A percentile compares a stretch with the other conserved stretches of the same genome.
Conservation (phyloP, 305 asterid species). For the Plantago lanceolata region DNA sequence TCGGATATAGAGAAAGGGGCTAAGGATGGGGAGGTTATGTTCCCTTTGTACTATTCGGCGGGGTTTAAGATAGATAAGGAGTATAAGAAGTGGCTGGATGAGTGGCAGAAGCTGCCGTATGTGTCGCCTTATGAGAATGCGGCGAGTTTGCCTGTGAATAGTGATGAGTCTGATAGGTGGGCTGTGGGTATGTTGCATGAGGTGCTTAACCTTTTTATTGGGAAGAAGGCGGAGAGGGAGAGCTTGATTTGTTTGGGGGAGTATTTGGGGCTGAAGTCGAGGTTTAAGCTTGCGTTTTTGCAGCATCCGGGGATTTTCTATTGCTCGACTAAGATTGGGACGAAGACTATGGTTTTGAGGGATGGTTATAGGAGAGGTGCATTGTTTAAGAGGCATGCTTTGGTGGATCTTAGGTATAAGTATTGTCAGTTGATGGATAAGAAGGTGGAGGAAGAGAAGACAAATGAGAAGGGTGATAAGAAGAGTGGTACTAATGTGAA, state of each 20-base stretch:
- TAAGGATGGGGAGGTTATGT: constrained; percentile 34
- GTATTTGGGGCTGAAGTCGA: constrained; percentile 69
- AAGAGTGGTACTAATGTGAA: constrained; percentile 17
- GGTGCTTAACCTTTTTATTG: constrained; percentile 66
- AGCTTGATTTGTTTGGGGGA: constrained; percentile 62
- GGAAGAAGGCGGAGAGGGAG: constrained; percentile 77
- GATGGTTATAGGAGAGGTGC: constrained; percentile 73
- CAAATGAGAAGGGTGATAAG: constrained; percentile 19
- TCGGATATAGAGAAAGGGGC: constrained; percentile 49
- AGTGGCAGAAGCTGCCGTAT: constrained; percentile 87
- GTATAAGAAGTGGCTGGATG: constrained; percentile 79
- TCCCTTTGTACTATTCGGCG: constrained; percentile 45
- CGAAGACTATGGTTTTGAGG: constrained; percentile 65
- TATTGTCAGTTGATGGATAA: constrained; percentile 58
- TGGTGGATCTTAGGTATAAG: constrained; percentile 63
- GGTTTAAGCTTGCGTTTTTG: constrained; percentile 65
- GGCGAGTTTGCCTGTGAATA: constrained; percentile 41
- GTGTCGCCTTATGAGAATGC: constrained; percentile 74
- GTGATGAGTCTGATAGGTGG: constrained; percentile 82
- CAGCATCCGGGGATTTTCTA: constrained; percentile 90
- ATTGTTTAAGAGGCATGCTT: constrained; percentile 53
- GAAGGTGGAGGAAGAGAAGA: constrained; percentile 37
- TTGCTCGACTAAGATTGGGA: constrained; percentile 62
- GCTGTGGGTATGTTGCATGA: constrained; percentile 72
- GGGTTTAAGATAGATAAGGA: constrained; percentile 85